These are phyloP conservation scores for Plasmodium inui DNA, from an alignment of 169 alveolate species.

Conservation along the genomic window DNA sequence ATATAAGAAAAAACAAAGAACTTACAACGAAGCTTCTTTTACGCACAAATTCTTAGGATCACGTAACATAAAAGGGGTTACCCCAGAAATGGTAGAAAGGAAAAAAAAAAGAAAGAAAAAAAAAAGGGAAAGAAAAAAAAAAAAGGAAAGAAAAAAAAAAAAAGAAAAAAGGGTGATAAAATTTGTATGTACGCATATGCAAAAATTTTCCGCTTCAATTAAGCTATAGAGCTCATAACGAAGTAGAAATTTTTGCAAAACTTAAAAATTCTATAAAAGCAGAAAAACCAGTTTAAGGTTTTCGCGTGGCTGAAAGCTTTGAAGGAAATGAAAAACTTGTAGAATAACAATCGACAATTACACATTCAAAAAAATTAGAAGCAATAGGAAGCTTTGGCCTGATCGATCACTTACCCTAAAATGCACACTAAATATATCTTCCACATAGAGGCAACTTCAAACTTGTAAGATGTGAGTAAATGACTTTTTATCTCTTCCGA, in stretches of 20 bases:
- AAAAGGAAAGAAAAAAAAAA: too few species aligned
- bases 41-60: background rate
- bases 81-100: background rate
- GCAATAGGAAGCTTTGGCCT: background rate
- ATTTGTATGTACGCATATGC: background rate
- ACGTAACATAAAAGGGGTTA: background rate
- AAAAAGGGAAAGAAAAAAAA: too few species aligned
- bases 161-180: background rate
- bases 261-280: slow-evolving; percentile 18
- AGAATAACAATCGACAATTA: background rate
- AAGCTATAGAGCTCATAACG: background rate
- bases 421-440: background rate
- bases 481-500: background rate
- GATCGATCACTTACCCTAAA: background rate
- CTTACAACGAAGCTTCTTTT: background rate
- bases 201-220: background rate
- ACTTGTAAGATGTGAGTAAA: background rate
- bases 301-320: background rate
- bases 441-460: background rate
- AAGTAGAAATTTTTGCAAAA: slow-evolving; percentile 18
- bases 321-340: background rate
- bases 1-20: too few species aligned
- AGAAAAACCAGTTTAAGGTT: slow-evolving; percentile 4
- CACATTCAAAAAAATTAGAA: background rate
- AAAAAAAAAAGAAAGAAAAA: background rate